Evolutionary conservation across 768 basidiomycete species (phyloP), one percentile per base, ranked within the genome.

Genomic region (Leccinum boreale): DNA sequence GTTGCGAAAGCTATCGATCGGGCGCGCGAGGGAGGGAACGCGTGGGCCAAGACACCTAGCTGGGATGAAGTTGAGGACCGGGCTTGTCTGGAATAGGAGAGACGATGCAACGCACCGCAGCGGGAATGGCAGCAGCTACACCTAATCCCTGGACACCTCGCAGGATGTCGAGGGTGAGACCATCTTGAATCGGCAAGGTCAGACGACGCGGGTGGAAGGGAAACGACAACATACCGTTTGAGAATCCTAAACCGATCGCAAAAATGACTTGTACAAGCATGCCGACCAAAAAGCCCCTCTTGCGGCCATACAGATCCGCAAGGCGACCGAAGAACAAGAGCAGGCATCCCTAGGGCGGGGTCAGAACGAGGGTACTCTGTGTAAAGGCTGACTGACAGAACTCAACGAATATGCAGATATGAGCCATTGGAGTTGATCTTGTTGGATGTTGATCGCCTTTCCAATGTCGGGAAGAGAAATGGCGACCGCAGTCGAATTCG

Each of bases 141-240:
- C 91, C 94, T n/a, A 88, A 74, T 3, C 94, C 94, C 61, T 93
- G 89, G n/a, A 93, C 69, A 0, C 81, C 94, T 58, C 94, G 80
- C 15, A 94, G 77, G 15, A 94, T 71, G 59, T 86, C 82, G 33
- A 97, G 73, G 0, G 81, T 80, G 8, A 86, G 70, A 9, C 79
- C 77, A 63, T 83, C 86, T 87, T 11, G 24, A 3, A 49, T 31
- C 15, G n/a, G 31, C 80, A 5, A 31, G 11, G 31, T 31, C 31
- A 31, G 31, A 31, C 29, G 11, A 0, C 5, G 29, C 29, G 29
- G 12, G 1, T 8, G 12, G 1, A 29, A 28, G 29, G 19, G 51
- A 10, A 28, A 49, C 4, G 9, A 1, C 52, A 58, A 60, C 65
- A 65, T 64, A 82, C 84, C 76, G n/a, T 79, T 73, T 0, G 84